Conservation (phyloP, 164 flowering plant species). For the Litsea cubeba region DNA sequence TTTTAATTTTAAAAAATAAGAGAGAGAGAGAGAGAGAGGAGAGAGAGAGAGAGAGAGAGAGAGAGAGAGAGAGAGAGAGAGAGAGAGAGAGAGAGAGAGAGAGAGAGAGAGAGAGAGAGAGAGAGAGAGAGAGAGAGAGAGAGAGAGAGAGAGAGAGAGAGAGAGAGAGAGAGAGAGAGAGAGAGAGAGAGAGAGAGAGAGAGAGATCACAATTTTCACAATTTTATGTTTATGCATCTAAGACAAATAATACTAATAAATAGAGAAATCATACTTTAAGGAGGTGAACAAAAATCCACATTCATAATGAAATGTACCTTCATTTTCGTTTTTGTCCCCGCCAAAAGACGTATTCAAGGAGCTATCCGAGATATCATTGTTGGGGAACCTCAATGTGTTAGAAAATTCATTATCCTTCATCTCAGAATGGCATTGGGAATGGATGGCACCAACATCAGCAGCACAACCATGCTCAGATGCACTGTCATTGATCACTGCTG, state of each 20-base stretch:
- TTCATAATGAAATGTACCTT: slow-evolving; percentile 37
- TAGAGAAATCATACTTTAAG: not conserved
- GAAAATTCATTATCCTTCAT: slow-evolving; percentile 44
- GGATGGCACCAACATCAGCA: slow-evolving; percentile 21
- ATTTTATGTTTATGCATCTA: too few relatives aligned
- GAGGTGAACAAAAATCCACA: not conserved
- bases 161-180: too few relatives aligned
- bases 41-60: too few relatives aligned
- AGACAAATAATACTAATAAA: not conserved
- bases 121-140: too few relatives aligned
- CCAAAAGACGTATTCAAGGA: slow-evolving; percentile 69
- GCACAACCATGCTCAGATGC: slow-evolving; percentile 31
- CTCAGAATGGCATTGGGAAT: slow-evolving; percentile 15
- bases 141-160: too few relatives aligned
- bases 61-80: too few relatives aligned
- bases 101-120: too few relatives aligned
- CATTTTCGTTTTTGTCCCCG: slow-evolving; percentile 40
- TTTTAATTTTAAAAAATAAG: too few relatives aligned
- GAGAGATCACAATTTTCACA: too few relatives aligned
- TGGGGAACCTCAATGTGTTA: slow-evolving; percentile 28
- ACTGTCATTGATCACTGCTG: slow-evolving; percentile 42
- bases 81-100: too few relatives aligned
- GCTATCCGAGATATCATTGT: slow-evolving; percentile 35
- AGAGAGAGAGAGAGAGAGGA: too few relatives aligned
- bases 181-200: too few relatives aligned